Base-by-base conservation (phyloP, 116 monocot species). In the Papilionanthe hybrid region DNA sequence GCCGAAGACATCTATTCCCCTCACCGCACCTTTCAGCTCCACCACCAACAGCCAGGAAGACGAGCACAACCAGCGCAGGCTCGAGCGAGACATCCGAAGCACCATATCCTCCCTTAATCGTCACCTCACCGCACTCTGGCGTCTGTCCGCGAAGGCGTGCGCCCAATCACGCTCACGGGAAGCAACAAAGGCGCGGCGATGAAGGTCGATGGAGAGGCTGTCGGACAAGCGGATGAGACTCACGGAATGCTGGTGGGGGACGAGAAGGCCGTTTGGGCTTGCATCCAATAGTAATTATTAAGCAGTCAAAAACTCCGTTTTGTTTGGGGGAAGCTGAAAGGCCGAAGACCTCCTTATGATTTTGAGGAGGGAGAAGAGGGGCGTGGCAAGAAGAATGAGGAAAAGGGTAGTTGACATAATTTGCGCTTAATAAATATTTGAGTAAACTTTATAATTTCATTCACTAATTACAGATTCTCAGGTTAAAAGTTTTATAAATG, bases 261-360 rank as follows among this genome's bases (percentile, higher is more conserved):
- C 15, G 80, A 79, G 73, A 78, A 44, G 58, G 13, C 23, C 47
- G 44, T 86, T 67, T 69, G 68, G 5, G 85, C 93, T 7, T 84
- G 79, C 77, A 77, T 87, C 47, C 47, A 95, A 92, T 72, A 91
- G 88, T 82, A 95, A 92, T 76, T 93, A 86, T 80, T 91, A 95
- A 85, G 91, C 89, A 0, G 85, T 91, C 25, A 95, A 92, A 82
- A 92, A 92, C 91, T 91, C 89, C 20, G 74, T 95, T 25, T 27
- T 93, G 60, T 29, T 91, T 63, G 86, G 81, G 7, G 95, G 92
- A 49, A 91, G 82, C 53, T 95, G 80, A 83, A 29, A 30, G 13
- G 89, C 86, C 1, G 84, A 85, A 27, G 92, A 88, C 65, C 91
- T 91, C n/a, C n/a, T n/a, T n/a, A n/a, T n/a, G n/a, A 92, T 23